Conservation (phyloP, 2,329 filamentous ascomycete genomes). For the Colletotrichum sp. region DNA sequence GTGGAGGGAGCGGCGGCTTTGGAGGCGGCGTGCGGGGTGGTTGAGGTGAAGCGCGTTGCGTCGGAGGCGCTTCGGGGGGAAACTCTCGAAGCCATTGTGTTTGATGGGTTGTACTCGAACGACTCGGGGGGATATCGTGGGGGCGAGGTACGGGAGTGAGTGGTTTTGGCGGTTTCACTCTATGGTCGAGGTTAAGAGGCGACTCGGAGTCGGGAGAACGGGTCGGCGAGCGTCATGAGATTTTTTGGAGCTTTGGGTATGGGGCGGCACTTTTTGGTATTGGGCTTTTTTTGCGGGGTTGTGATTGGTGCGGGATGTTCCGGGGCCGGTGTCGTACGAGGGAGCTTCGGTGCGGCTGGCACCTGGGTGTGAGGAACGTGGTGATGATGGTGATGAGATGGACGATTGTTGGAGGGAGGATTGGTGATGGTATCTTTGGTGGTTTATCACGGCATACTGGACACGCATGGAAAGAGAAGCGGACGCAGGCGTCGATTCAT, state of each 20-base stretch:
- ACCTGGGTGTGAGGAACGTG: neutral
- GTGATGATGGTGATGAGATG: neutral
- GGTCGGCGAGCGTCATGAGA: conserved; percentile 6
- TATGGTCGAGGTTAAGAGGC: neutral
- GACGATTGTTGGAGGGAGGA: neutral
- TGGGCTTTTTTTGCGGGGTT: conserved; percentile 1
- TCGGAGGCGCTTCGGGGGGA: conserved; percentile 75
- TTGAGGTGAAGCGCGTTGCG: conserved; percentile 72
- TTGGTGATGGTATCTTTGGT: neutral
- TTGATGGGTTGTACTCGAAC: neutral
- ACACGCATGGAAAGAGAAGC: rapidly evolving
- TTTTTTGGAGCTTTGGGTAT: conserved; percentile 5
- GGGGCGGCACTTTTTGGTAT: neutral
- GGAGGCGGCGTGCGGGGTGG: conserved; percentile 67
- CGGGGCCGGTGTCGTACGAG: neutral
- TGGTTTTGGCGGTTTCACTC: neutral
- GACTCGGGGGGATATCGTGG: neutral
- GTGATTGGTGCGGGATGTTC: conserved; percentile 12
- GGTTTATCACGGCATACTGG: neutral
- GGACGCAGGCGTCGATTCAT: neutral
- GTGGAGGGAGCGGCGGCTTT: conserved; percentile 50
- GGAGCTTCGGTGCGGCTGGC: neutral
- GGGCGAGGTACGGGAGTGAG: neutral
- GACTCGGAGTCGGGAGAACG: neutral
- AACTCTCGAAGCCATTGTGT: conserved; percentile 39